phyloP scores from a whole-genome alignment of 805 yeast genomes.

The Wickerhamomyces kurtzmanii region DNA sequence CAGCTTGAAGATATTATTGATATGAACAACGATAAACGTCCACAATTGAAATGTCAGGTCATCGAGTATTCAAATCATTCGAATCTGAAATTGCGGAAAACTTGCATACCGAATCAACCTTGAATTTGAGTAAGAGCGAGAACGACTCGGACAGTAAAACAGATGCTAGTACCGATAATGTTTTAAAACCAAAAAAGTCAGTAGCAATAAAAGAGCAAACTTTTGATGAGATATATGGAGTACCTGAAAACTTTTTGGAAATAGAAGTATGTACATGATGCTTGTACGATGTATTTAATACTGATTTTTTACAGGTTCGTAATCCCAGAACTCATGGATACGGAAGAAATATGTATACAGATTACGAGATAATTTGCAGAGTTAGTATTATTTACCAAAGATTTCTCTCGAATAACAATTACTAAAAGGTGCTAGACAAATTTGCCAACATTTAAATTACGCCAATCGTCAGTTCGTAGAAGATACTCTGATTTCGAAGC shows the following conservation, averaged over 20 bases:
- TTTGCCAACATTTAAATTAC: conserved; percentile 73
- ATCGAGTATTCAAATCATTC: too few species aligned
- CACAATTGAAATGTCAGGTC: too few species aligned
- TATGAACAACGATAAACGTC: too few species aligned
- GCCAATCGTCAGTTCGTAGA: conserved; percentile 63
- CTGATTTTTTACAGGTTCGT: conserved; percentile 24
- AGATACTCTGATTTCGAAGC: conserved; percentile 85
- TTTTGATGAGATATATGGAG: conserved; percentile 79
- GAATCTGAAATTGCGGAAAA: too few species aligned
- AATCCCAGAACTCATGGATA: conserved; percentile 74
- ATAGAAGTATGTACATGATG: conserved; percentile 55
- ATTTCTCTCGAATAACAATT: neutral
- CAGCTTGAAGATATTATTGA: too few species aligned
- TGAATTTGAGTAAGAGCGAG: conserved; percentile 11
- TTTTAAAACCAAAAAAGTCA: conserved; percentile 15
- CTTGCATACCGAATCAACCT: too few species aligned
- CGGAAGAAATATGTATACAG: conserved; percentile 69
- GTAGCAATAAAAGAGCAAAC: conserved; percentile 44
- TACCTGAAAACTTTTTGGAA: conserved; percentile 90
- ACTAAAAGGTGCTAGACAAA: too few species aligned
- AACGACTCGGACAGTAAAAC: conserved; percentile 18
- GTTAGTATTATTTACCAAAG: conserved; percentile 16
- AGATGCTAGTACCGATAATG: conserved; percentile 11
- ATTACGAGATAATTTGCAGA: conserved; percentile 81
- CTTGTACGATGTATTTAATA: neutral